A percentile compares a stretch with the other conserved stretches of the same genome.
Evolutionary conservation across 2,329 filamentous ascomycete genomes (phyloP).

Genomic region (Diaporthe sp.): DNA sequence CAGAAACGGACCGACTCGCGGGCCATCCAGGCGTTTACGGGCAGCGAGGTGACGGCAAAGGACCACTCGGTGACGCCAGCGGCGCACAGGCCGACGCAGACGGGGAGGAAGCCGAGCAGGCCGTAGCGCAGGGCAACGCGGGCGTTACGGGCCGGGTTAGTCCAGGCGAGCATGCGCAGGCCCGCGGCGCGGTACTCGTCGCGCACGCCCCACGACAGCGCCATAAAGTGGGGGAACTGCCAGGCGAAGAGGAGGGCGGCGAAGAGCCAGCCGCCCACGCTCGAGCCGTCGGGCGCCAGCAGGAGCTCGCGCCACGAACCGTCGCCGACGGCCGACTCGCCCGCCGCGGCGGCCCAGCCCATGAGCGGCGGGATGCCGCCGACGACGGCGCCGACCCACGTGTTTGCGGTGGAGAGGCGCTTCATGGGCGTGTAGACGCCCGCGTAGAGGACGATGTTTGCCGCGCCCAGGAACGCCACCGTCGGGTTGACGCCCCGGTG

Average conservation of each 20-base stretch:
- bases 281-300: conserved; percentile 65
- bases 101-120: conserved; percentile 84
- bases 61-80: conserved; percentile 86
- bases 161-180: conserved; percentile 84
- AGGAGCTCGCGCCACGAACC: conserved; percentile 84
- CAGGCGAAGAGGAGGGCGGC: conserved; percentile 89
- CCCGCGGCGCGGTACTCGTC: conserved; percentile 86
- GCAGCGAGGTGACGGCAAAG: conserved; percentile 83
- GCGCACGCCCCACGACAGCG: conserved; percentile 87
- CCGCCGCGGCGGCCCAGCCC: conserved; percentile 97
- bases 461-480: conserved; percentile 84
- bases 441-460: conserved; percentile 91
- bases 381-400: conserved; percentile 93
- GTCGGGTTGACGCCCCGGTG: conserved; percentile 96
- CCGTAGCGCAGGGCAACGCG: conserved; percentile 92
- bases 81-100: conserved; percentile 85
- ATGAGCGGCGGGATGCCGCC: conserved; percentile 95
- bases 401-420: conserved; percentile 91
- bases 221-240: conserved; percentile 99
- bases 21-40: conserved; percentile 88
- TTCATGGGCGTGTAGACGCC: conserved; percentile 95
- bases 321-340: conserved; percentile 82
- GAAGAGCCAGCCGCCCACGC: conserved; percentile 87
- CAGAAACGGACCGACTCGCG: too few relatives aligned
- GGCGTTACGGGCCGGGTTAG: conserved; percentile 85